Percentiles rank a stretch among this genome's conserved stretches.
These are phyloP conservation scores for Hevea brasiliensis DNA, from an alignment of 345 rosid genomes.

Conservation along the genomic window DNA sequence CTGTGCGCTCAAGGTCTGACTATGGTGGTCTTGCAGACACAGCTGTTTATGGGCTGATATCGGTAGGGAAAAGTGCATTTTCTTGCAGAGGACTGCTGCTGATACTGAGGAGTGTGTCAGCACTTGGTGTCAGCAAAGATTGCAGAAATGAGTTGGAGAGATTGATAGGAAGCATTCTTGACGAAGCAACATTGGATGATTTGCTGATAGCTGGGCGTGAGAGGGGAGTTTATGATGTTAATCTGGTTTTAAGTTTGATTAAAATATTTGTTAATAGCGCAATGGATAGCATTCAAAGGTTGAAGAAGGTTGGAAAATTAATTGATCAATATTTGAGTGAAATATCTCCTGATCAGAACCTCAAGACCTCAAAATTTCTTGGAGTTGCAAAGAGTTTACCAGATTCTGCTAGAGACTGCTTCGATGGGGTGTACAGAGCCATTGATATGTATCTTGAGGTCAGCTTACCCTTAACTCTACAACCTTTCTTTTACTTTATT, in stretches of 20 bases:
- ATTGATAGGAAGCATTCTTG: constrained; percentile 59
- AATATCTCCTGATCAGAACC: constrained; percentile 73
- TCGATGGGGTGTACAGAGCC: constrained; percentile 77
- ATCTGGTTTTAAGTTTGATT: constrained; percentile 55
- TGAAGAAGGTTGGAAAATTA: constrained; percentile 55
- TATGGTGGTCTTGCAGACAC: constrained; percentile 51
- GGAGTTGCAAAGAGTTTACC: constrained; percentile 75
- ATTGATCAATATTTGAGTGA: constrained; percentile 64
- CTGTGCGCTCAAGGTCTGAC: constrained; percentile 13
- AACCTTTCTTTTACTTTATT: too few species aligned
- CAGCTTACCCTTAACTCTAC: constrained; percentile 9
- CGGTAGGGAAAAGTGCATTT: constrained; percentile 40
- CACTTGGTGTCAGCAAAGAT: constrained; percentile 50
- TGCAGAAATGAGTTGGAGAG: constrained; percentile 61
- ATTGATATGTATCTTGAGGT: constrained; percentile 80
- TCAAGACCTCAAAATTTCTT: constrained; percentile 60
- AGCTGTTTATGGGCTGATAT: constrained; percentile 58
- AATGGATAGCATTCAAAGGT: constrained; percentile 18
- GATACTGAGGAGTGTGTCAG: constrained; percentile 53
- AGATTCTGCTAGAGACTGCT: constrained; percentile 66
- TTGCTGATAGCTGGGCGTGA: constrained; percentile 51
- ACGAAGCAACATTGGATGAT: constrained; percentile 78
- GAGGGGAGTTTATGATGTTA: constrained; percentile 57
- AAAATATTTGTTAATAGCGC: constrained; percentile 43
- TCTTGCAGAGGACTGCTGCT: constrained; percentile 66